Evolutionary conservation across 1,284 basidiomycete species (phyloP).

Genomic region (Pyrrhoderma lamaoense): DNA sequence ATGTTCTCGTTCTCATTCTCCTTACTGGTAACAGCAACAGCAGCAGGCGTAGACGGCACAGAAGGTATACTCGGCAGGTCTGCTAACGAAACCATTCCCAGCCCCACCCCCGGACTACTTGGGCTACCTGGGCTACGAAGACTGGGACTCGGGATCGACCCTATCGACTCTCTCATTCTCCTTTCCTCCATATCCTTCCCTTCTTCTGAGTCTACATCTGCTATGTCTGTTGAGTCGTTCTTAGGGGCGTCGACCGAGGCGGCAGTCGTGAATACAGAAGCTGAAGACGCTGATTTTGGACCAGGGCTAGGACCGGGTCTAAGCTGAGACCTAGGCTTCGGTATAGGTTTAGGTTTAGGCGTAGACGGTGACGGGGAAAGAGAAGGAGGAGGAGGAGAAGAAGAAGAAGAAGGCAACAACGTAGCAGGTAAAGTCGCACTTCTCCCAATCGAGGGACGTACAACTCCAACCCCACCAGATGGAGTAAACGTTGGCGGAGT

Average conservation of each 20-base stretch:
- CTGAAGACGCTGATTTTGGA: not conserved
- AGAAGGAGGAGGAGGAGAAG: not conserved
- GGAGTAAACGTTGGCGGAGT: not conserved
- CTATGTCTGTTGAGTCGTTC: not conserved
- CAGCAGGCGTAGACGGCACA: not conserved
- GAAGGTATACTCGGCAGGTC: not conserved
- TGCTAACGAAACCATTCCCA: too few species aligned
- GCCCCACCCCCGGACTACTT: too few species aligned
- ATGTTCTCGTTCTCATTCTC: too few species aligned
- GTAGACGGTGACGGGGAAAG: not conserved
- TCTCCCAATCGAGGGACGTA: too few species aligned
- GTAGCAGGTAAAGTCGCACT: not conserved
- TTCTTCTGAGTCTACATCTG: not conserved
- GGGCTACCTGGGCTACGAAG: too few species aligned
- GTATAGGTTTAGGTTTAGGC: not conserved
- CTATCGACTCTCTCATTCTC: too few species aligned
- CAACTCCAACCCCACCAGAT: too few species aligned
- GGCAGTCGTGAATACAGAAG: not conserved
- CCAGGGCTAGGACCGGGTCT: too few species aligned
- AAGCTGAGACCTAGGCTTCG: not conserved
- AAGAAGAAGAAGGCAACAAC: not conserved
- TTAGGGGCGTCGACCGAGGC: not conserved
- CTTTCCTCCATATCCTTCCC: too few species aligned
- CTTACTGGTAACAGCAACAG: too few species aligned
- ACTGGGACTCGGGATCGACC: too few species aligned